Evolutionary conservation across 495 filamentous ascomycete species (phyloP).

Genomic region (Neurospora sp.): DNA sequence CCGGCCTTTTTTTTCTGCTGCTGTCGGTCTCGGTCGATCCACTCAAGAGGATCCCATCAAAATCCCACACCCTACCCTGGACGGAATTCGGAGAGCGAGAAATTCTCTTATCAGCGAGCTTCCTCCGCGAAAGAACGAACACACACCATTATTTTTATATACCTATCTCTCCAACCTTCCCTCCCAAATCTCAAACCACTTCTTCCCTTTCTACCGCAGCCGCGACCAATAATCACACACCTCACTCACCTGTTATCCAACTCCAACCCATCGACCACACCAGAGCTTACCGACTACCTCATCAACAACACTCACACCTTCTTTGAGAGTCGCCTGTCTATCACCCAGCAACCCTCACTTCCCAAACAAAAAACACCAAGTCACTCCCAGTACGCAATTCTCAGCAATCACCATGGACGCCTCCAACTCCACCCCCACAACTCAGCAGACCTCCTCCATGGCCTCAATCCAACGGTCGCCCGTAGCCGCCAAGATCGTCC

Average conservation of each 20-base stretch:
- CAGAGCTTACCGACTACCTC: not conserved
- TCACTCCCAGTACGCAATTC: not conserved
- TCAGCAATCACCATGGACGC: conserved; percentile 24
- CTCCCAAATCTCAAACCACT: not conserved
- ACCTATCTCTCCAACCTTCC: not conserved
- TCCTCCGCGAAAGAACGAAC: not conserved
- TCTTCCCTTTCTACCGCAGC: not conserved
- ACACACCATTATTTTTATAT: not conserved
- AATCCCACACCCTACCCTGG: not conserved
- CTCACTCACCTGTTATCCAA: not conserved
- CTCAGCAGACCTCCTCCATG: conserved; percentile 15
- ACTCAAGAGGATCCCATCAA: not conserved
- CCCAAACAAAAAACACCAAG: not conserved
- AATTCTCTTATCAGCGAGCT: not conserved
- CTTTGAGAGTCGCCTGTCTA: not conserved
- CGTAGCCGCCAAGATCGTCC: conserved; percentile 14
- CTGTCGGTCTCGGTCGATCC: not conserved
- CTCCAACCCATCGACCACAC: not conserved
- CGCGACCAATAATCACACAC: not conserved
- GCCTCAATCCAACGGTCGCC: conserved; percentile 19
- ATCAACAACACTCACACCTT: not conserved
- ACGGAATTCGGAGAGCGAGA: not conserved
- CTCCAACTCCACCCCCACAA: conserved; percentile 21
- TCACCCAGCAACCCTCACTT: not conserved
- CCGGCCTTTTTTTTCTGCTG: not conserved